phyloP scores from a whole-genome alignment of 1,284 basidiomycete genomes.

The Taiwanofungus camphoratus region DNA sequence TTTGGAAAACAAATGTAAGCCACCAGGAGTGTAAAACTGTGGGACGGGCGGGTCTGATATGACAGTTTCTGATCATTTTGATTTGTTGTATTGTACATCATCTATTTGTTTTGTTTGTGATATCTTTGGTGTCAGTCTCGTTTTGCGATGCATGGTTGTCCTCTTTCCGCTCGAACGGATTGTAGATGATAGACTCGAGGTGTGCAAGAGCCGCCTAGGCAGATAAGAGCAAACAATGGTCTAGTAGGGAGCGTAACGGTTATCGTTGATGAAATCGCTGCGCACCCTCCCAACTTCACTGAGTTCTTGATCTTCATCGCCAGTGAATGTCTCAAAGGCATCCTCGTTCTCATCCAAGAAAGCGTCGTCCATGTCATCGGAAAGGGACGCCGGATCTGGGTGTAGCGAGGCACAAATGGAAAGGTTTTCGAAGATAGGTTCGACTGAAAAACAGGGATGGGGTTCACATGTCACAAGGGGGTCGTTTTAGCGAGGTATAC shows the following conservation, averaged over 20 bases:
- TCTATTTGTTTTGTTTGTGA: neutral
- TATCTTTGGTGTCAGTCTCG: constrained; percentile 6
- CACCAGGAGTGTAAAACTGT: no score
- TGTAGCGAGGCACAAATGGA: constrained; percentile 89
- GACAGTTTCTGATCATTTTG: neutral
- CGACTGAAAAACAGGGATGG: constrained; percentile 48
- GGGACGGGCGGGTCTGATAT: no score
- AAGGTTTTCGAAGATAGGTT: constrained; percentile 82
- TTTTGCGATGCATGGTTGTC: constrained; percentile 21
- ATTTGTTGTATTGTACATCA: neutral
- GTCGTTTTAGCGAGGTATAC: constrained; percentile 26
- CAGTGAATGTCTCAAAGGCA: constrained; percentile 55
- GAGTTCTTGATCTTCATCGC: constrained; percentile 60
- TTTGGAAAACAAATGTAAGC: constrained; percentile 12
- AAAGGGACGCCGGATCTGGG: constrained; percentile 57
- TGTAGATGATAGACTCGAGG: constrained; percentile 70
- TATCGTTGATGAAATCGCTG: constrained; percentile 79
- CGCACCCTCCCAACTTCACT: constrained; percentile 91
- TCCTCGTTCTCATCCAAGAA: constrained; percentile 49
- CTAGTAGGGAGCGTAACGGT: constrained; percentile 86
- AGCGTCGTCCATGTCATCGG: constrained; percentile 48
- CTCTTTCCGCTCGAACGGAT: constrained; percentile 34
- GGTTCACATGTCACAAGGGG: neutral
- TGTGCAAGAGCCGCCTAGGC: constrained; percentile 67
- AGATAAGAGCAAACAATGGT: constrained; percentile 26